Base-by-base conservation (phyloP, 2,329 filamentous ascomycete species). In the Curvularia eragrostidis region DNA sequence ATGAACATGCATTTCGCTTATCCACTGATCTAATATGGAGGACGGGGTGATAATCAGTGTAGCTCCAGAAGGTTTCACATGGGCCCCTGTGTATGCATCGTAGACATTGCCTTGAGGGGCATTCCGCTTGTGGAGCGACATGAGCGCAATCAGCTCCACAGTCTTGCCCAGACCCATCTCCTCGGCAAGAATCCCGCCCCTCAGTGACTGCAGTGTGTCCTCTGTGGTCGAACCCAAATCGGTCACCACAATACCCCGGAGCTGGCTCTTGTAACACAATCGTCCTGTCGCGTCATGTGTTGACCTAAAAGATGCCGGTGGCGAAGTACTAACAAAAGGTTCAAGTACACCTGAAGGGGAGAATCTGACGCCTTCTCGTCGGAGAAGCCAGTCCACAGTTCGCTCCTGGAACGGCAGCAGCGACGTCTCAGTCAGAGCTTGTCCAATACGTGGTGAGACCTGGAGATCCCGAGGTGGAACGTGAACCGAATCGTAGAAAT, bases 141-240 rank as follows among this genome's bases (percentile, higher is more conserved):
- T 85, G 10, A 94, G 79, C 3, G 88, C 84, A 43, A 93, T 85
- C 2, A 91, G 81, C 76, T 94, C 91, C 3, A 93, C 81, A 0
- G 91, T 94, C 74, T 94, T 94, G 1, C 91, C 91, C 1, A 94
- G 79, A 0, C 91, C 91, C 91, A 94, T 94, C 74, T 94, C 91
- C 69, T 94, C 91, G 0, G 89, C 87, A 5, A 94, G 78, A 47
- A 92, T 88, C 0, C 90, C 90, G 2, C 87, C 87, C 34, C 69
- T 75, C 1, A 82, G 56, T 15, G 67, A 85, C 77, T 21, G 73
- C 58, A 43, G 52, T 8, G 67, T 59, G 54, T 78, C 71, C 10
- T 44, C 55, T 32, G 75, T 72, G 53, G 86, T 86, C 2, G 77
- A 67, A 0, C 70, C 59, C 8, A 80, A 58, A 67, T 89, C 81